Percentiles rank a stretch among this genome's conserved stretches.
phyloP scores from a whole-genome alignment of 164 flowering plant genomes.

The Aristolochia californica region DNA sequence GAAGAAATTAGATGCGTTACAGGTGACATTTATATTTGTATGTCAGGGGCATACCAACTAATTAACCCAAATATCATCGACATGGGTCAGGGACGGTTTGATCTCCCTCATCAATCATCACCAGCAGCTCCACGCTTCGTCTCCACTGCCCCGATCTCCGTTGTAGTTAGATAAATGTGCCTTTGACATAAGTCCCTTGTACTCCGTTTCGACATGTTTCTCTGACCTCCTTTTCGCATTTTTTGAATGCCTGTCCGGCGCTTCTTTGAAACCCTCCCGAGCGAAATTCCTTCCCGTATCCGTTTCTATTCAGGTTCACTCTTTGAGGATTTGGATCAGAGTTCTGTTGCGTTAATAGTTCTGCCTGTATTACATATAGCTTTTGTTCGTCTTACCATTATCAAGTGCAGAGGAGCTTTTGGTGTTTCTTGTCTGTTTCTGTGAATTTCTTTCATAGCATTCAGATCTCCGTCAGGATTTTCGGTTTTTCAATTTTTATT shows the following conservation, averaged over 20 bases:
- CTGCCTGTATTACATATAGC: neutral
- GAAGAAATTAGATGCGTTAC: too few relatives aligned
- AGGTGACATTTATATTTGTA: too few relatives aligned
- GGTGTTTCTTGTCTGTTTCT: neutral
- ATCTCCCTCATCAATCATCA: too few relatives aligned
- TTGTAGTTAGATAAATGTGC: too few relatives aligned
- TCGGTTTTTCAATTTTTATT: neutral
- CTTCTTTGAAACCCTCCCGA: neutral
- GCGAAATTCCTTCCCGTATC: neutral
- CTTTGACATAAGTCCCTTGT: too few relatives aligned
- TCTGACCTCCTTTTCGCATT: neutral
- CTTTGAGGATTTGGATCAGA: neutral
- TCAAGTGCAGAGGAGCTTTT: neutral
- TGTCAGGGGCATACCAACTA: too few relatives aligned
- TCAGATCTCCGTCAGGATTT: neutral
- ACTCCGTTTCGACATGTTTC: neutral
- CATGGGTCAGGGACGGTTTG: too few relatives aligned
- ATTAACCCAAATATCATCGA: too few relatives aligned
- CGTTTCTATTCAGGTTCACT: neutral
- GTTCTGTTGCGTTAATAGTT: neutral
- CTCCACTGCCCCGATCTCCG: neutral
- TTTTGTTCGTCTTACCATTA: neutral
- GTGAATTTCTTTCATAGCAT: neutral
- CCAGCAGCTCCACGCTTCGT: neutral
- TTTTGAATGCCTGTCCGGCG: neutral